Evolutionary conservation across 352 stramenopile genomes (phyloP).

Genomic region (Globisporangium radiosum): DNA sequence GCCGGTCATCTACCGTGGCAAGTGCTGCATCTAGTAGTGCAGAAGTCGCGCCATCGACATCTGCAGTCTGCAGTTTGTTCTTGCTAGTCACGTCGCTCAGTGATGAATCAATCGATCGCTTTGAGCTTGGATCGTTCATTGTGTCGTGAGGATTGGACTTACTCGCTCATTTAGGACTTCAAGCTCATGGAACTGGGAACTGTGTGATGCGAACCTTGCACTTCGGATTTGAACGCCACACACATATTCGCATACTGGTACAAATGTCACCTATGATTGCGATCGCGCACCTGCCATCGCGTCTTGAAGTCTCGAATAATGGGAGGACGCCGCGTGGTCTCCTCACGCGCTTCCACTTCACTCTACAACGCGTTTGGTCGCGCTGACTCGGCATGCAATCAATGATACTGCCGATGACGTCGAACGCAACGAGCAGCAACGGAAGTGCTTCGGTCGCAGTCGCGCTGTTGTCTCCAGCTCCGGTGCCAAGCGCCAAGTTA

Average conservation of each 20-base stretch:
- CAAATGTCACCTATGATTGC: background rate
- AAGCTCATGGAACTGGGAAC: too few species aligned
- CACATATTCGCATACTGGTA: too few species aligned
- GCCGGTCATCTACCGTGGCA: slow-evolving; percentile 15
- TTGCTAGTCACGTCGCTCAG: too few species aligned
- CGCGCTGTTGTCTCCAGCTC: slow-evolving; percentile 6
- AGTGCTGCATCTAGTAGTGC: slow-evolving; percentile 8
- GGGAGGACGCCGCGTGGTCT: too few species aligned
- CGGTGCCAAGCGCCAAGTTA: slow-evolving; percentile 2
- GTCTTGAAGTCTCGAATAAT: background rate
- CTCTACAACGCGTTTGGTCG: too few species aligned
- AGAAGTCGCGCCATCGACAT: background rate
- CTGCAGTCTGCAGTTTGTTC: too few species aligned
- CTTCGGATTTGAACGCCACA: too few species aligned
- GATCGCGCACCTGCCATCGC: slow-evolving; percentile 1
- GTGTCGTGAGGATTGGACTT: background rate
- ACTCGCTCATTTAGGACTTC: background rate
- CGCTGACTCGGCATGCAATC: background rate
- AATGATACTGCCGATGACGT: background rate
- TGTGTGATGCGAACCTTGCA: too few species aligned
- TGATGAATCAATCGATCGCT: too few species aligned
- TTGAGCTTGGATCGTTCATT: too few species aligned
- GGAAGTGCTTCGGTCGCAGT: slow-evolving; percentile 15
- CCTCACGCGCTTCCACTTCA: too few species aligned
- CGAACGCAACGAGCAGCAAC: background rate